Evolutionary conservation across 495 filamentous ascomycete species (phyloP).

Genomic region (Neurospora cerealis): DNA sequence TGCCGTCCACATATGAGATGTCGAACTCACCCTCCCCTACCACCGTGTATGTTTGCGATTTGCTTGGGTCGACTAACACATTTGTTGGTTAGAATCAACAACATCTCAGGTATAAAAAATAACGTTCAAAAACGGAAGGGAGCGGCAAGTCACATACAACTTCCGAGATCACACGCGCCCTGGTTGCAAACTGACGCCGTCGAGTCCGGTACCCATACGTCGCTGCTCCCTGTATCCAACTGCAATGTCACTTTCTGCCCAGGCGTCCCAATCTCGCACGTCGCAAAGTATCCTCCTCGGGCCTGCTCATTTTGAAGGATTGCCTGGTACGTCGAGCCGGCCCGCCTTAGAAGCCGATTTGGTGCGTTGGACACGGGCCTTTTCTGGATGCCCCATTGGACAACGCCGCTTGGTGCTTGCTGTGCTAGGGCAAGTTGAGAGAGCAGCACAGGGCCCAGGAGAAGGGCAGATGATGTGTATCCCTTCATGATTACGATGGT

Average conservation of each 20-base stretch:
- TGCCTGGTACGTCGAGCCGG: slow-evolving; percentile 24
- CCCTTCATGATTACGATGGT: slow-evolving; percentile 17
- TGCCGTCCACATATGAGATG: slow-evolving; percentile 80
- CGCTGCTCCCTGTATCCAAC: slow-evolving; percentile 80
- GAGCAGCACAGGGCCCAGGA: slow-evolving; percentile 20
- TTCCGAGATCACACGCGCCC: slow-evolving; percentile 35
- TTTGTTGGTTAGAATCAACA: slow-evolving; percentile 2
- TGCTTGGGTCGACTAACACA: slow-evolving; percentile 44
- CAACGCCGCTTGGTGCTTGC: slow-evolving; percentile 18
- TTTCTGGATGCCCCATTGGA: slow-evolving; percentile 34
- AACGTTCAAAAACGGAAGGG: not conserved
- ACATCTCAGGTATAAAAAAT: not conserved
- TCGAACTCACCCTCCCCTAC: slow-evolving; percentile 61
- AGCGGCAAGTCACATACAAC: slow-evolving; percentile 28
- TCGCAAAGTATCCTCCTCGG: slow-evolving; percentile 55
- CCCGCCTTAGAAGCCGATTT: slow-evolving; percentile 21
- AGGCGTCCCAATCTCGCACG: slow-evolving; percentile 62
- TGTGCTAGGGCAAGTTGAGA: slow-evolving; percentile 23
- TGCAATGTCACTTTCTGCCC: slow-evolving; percentile 55
- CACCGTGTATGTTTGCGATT: slow-evolving; percentile 59
- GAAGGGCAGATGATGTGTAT: slow-evolving; percentile 5
- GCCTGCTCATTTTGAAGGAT: slow-evolving; percentile 30
- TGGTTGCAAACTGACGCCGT: slow-evolving; percentile 47
- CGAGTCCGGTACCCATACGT: slow-evolving; percentile 73
- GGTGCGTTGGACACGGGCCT: slow-evolving; percentile 6